phyloP scores from a whole-genome alignment of 1,284 basidiomycete genomes.

The Laetiporus sulphureus region DNA sequence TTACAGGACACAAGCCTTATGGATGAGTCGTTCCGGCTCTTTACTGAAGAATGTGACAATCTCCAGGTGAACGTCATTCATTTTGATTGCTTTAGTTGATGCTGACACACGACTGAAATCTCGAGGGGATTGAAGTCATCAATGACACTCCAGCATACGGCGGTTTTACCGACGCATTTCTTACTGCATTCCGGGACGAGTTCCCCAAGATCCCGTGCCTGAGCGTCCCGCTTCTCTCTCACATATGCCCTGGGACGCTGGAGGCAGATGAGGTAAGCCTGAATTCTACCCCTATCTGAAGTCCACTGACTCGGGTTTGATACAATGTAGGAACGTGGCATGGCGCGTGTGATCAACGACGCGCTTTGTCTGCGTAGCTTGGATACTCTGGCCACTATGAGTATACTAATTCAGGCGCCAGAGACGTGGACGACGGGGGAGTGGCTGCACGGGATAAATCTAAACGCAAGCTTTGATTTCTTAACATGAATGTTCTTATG shows the following conservation, averaged over 20 bases:
- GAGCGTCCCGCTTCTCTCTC: conserved; percentile 50
- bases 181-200: conserved; percentile 59
- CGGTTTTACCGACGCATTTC: conserved; percentile 50
- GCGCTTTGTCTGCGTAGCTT: conserved; percentile 48
- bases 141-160: conserved; percentile 60
- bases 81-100: too few relatives aligned
- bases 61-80: conserved; percentile 57
- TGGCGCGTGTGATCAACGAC: conserved; percentile 48
- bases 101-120: too few relatives aligned
- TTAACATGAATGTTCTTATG: conserved; percentile 4
- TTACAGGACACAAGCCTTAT: conserved; percentile 34
- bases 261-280: conserved; percentile 39
- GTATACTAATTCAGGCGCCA: conserved; percentile 49
- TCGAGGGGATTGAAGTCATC: conserved; percentile 61
- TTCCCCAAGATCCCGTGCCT: conserved; percentile 50
- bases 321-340: conserved; percentile 9
- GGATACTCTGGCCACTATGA: conserved; percentile 46
- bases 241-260: conserved; percentile 26
- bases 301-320: conserved; percentile 3
- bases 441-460: conserved; percentile 37
- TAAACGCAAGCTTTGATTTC: conserved; percentile 33
- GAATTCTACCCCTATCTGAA: neutral
- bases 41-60: conserved; percentile 69
- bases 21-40: conserved; percentile 57
- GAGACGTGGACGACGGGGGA: conserved; percentile 28